phyloP scores from a whole-genome alignment of 441 rosid genomes.

The Aleurites moluccanus region DNA sequence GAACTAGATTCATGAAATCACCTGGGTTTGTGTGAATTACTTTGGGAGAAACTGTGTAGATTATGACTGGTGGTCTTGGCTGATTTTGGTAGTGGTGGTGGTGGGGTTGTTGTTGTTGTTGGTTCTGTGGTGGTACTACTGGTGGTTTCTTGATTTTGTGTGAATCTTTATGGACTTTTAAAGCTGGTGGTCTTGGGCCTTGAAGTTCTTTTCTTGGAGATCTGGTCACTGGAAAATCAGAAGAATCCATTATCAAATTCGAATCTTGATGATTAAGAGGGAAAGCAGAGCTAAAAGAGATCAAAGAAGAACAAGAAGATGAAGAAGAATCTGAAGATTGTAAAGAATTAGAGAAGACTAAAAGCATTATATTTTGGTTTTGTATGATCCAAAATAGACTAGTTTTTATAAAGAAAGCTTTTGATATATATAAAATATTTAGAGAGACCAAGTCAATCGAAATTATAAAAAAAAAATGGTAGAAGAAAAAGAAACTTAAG shows the following conservation, averaged over 20 bases:
- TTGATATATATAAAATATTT: constrained; percentile 9
- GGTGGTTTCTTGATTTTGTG: constrained; percentile 82
- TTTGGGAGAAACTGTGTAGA: constrained; percentile 78
- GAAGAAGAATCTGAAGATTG: constrained; percentile 1
- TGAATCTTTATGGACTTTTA: constrained; percentile 70
- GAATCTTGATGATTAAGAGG: constrained; percentile 18
- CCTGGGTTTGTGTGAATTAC: constrained; percentile 67
- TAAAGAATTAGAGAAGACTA: not conserved
- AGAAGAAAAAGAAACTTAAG: constrained; percentile 1
- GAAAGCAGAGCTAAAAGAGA: constrained; percentile 21
- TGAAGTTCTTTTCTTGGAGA: constrained; percentile 68
- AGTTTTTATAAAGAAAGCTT: constrained; percentile 7
- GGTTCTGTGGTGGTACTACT: constrained; percentile 39
- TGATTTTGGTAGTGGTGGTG: constrained; percentile 19
- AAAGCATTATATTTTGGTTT: constrained; percentile 25
- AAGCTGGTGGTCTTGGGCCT: constrained; percentile 76
- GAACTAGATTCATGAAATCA: constrained; percentile 80
- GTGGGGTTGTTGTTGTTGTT: constrained; percentile 18
- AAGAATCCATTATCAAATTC: constrained; percentile 36
- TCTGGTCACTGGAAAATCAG: constrained; percentile 37
- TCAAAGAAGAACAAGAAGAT: not conserved
- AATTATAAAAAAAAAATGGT: constrained; percentile 16
- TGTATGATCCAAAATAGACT: not conserved
- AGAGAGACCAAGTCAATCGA: constrained; percentile 55
- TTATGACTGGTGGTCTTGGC: constrained; percentile 72